Conservation (phyloP, 768 basidiomycete species). For the Gloeostereum incarnatum region DNA sequence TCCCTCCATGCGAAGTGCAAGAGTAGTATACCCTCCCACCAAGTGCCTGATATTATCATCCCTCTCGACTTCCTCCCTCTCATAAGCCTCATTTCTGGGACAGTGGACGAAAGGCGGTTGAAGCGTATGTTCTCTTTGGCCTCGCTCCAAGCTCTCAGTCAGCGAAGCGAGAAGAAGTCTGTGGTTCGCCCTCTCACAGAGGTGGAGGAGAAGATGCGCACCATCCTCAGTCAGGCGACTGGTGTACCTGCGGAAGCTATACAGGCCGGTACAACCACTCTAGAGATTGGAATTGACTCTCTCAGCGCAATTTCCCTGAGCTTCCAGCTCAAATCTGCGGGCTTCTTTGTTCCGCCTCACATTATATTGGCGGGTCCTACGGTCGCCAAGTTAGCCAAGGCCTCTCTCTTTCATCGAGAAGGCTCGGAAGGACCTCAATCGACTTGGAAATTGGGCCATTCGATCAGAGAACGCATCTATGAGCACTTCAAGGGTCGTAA, state of each 20-base stretch:
- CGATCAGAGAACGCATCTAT: background rate
- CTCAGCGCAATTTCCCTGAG: constrained; percentile 4
- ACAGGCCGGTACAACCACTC: constrained; percentile 1
- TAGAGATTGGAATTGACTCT: constrained; percentile 5
- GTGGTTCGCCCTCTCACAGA: background rate
- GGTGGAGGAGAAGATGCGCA: constrained; percentile 2
- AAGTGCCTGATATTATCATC: constrained; percentile 3
- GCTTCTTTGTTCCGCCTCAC: constrained; percentile 5
- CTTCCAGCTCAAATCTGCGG: constrained; percentile 2
- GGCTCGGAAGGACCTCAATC: background rate
- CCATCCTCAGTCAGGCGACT: constrained; percentile 3
- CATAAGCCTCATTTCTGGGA: background rate
- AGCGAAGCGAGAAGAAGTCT: background rate
- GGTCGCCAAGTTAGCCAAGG: background rate
- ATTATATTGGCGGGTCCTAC: constrained; percentile 4
- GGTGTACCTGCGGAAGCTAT: constrained; percentile 1
- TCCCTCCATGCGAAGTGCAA: constrained; percentile 1
- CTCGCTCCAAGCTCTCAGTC: background rate
- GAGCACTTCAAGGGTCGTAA: background rate
- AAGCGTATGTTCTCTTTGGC: background rate
- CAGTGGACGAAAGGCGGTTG: background rate
- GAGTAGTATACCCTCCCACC: background rate
- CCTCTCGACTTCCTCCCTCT: constrained; percentile 4
- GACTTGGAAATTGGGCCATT: background rate
- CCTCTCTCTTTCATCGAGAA: background rate